phyloP scores from a whole-genome alignment of 2,329 filamentous ascomycete species.

The Fusarium nelsonii region DNA sequence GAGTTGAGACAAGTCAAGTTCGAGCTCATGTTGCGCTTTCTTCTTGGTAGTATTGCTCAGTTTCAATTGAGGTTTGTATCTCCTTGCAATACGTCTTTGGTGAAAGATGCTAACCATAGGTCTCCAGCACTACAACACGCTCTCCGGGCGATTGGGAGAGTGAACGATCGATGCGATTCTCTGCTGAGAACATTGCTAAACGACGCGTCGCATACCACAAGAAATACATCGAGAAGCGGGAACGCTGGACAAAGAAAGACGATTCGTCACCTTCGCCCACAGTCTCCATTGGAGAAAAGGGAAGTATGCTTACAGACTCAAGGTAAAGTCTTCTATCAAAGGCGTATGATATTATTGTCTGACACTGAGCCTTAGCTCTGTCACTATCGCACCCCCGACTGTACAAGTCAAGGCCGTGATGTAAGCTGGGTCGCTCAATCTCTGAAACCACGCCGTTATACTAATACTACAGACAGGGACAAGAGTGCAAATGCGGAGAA shows the following conservation, averaged over 20 bases:
- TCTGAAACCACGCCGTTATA: not conserved
- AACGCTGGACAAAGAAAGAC: rapidly evolving
- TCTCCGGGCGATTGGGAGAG: not conserved
- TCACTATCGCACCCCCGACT: not conserved
- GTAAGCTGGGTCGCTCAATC: not conserved
- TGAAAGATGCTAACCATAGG: rapidly evolving
- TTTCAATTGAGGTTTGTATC: constrained; percentile 1
- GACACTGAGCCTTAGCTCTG: not conserved
- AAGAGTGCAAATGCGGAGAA: too few species aligned
- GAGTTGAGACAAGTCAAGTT: constrained; percentile 9
- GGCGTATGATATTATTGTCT: not conserved
- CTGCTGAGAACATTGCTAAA: not conserved
- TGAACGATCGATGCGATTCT: not conserved
- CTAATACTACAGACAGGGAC: not conserved
- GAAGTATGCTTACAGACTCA: not conserved
- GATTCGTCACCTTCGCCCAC: rapidly evolving
- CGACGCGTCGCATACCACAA: not conserved
- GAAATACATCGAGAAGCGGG: not conserved
- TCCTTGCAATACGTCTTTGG: rapidly evolving
- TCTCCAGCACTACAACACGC: not conserved
- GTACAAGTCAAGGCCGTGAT: not conserved
- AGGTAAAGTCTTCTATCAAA: not conserved
- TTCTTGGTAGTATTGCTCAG: constrained; percentile 12
- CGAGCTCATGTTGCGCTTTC: constrained; percentile 10
- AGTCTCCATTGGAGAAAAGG: not conserved